Evolutionary conservation across 2,329 filamentous ascomycete species (phyloP).

Genomic region (Grosmannia clavigera): DNA sequence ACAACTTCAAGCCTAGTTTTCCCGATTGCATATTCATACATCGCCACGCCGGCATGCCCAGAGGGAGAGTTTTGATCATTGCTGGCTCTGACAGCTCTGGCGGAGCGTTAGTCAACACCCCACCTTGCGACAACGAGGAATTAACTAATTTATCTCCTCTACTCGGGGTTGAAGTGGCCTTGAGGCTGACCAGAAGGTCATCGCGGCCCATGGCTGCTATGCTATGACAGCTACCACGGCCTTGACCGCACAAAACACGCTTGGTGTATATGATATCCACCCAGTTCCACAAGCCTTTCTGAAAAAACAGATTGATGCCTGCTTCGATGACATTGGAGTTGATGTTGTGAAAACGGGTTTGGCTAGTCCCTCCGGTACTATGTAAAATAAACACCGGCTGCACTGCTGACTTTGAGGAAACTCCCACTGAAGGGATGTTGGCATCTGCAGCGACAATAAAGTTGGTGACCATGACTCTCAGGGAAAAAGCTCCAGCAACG

Average conservation of each 20-base stretch:
- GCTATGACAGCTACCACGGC: conserved; percentile 93
- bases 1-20: not conserved
- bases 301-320: conserved; percentile 72
- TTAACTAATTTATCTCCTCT: not conserved
- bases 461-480: conserved; percentile 53
- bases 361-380: not conserved
- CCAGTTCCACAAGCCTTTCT: conserved; percentile 68
- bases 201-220: conserved; percentile 85
- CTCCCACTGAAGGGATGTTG: conserved; percentile 55
- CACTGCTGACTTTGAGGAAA: not conserved
- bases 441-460: conserved; percentile 58
- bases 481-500: conserved; percentile 40
- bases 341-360: conserved; percentile 88
- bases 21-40: not conserved
- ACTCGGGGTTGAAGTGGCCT: conserved; percentile 50
- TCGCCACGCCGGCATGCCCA: conserved; percentile 7
- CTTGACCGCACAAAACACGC: conserved; percentile 90
- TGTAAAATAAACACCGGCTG: not conserved
- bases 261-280: conserved; percentile 71
- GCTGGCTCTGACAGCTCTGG: conserved; percentile 86
- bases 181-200: conserved; percentile 91
- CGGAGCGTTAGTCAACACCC: conserved; percentile 51
- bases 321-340: conserved; percentile 69
- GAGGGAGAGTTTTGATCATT: conserved; percentile 58
- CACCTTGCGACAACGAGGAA: not conserved